These are phyloP conservation scores for Rhynchospora pubera DNA, from an alignment of 176 grass and related monocot species.

Conservation along the genomic window DNA sequence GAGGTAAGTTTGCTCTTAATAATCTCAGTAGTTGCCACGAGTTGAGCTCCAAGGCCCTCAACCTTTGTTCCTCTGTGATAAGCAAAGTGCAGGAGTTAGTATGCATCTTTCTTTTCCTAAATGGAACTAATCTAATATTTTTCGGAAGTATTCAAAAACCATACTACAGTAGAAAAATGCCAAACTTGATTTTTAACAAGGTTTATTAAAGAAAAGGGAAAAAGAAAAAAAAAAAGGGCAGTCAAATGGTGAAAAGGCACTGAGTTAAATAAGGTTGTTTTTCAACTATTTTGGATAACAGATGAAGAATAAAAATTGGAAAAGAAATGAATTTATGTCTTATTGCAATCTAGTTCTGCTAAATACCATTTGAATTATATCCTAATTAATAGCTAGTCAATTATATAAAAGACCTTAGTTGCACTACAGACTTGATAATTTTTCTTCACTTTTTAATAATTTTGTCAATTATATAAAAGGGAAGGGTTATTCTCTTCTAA, in stretches of 20 bases:
- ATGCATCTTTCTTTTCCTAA: background rate
- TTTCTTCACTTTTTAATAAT: background rate
- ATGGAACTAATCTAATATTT: background rate
- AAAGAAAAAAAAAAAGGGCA: background rate
- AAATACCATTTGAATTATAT: background rate
- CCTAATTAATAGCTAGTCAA: background rate
- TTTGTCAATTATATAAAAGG: background rate
- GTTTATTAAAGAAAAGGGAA: background rate
- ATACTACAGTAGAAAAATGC: background rate
- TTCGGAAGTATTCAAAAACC: background rate
- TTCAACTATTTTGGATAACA: background rate
- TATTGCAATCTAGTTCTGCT: background rate
- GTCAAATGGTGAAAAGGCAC: background rate
- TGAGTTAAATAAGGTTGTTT: background rate
- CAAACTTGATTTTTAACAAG: background rate
- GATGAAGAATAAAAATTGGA: background rate
- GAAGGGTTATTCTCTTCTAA: background rate
- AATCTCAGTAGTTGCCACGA: conserved; percentile 85
- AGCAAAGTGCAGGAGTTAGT: background rate
- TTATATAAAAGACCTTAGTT: background rate
- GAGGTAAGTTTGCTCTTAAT: conserved; percentile 57
- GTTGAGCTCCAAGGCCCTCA: conserved; percentile 65
- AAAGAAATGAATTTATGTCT: background rate
- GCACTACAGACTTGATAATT: background rate
- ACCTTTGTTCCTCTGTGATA: conserved; percentile 65